phyloP scores from a whole-genome alignment of 805 yeast genomes.

The Wickerhamiella hasegawae region DNA sequence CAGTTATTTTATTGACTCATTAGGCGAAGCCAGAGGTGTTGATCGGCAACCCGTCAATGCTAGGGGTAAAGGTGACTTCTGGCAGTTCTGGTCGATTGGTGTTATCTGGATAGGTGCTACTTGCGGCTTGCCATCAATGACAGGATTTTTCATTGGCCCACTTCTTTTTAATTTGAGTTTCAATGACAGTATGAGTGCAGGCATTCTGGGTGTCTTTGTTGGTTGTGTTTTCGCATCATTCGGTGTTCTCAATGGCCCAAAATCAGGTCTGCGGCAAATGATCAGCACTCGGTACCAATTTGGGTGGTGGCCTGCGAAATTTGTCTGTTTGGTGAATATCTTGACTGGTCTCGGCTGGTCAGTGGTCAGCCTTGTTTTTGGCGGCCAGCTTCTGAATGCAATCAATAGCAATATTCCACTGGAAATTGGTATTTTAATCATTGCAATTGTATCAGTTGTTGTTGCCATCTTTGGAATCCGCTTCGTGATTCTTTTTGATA shows the following conservation, averaged over 20 bases:
- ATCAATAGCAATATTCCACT: constrained; percentile 53
- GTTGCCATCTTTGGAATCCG: constrained; percentile 70
- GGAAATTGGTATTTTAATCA: constrained; percentile 59
- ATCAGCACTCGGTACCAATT: constrained; percentile 63
- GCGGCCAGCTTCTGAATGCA: constrained; percentile 65
- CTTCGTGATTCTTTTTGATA: constrained; percentile 51
- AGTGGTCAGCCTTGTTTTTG: constrained; percentile 73
- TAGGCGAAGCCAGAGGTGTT: constrained; percentile 64
- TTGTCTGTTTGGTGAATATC: constrained; percentile 55
- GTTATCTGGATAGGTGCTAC: constrained; percentile 82
- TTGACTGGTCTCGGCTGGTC: constrained; percentile 81
- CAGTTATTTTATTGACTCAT: constrained; percentile 27
- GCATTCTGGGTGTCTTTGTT: constrained; percentile 42
- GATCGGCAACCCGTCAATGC: constrained; percentile 58
- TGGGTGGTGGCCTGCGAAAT: constrained; percentile 73
- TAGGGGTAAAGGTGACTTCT: constrained; percentile 20
- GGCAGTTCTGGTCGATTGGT: constrained; percentile 26
- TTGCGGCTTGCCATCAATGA: constrained; percentile 78
- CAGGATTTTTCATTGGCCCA: constrained; percentile 66
- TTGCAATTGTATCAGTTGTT: constrained; percentile 43
- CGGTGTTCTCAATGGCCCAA: constrained; percentile 76
- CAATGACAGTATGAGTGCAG: constrained; percentile 43
- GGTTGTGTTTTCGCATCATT: constrained; percentile 74
- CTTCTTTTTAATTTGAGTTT: constrained; percentile 54
- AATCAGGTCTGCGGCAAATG: constrained; percentile 82